Percentiles rank a stretch among this genome's conserved stretches.
Conservation (phyloP, 1,284 basidiomycete genomes). For the Anthracocystis panici-leucophaei region DNA sequence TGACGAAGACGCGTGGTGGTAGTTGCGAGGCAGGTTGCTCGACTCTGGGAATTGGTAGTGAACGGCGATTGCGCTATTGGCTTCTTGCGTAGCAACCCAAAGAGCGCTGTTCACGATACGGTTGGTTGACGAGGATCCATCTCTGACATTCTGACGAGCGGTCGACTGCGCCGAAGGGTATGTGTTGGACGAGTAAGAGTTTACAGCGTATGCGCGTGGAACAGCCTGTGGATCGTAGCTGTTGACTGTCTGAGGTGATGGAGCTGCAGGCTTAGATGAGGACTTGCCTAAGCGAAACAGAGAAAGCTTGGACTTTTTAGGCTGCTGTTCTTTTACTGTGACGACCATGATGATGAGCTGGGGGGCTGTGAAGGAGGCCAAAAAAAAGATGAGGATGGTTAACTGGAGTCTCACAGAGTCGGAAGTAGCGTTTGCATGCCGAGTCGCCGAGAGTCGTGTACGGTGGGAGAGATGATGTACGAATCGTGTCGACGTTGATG, state of each 20-base stretch:
- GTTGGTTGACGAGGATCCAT: neutral
- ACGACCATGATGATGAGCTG: conserved; percentile 29
- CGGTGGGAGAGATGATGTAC: no score
- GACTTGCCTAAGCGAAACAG: conserved; percentile 47
- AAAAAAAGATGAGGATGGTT: neutral
- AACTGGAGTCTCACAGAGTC: neutral
- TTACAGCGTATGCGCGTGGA: neutral
- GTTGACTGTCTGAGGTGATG: neutral
- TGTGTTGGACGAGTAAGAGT: no score
- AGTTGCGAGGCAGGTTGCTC: neutral
- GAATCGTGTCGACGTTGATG: no score
- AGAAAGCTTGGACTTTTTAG: conserved; percentile 47
- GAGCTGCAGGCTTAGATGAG: neutral
- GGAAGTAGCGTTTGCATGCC: neutral
- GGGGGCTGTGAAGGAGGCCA: neutral
- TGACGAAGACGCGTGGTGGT: conserved; percentile 9
- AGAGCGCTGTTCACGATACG: conserved; percentile 2
- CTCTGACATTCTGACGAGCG: neutral
- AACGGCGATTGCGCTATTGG: neutral
- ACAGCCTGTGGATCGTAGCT: neutral
- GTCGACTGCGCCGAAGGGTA: neutral
- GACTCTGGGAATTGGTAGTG: conserved; percentile 22
- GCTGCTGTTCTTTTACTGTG: conserved; percentile 17
- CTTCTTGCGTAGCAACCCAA: conserved; percentile 6
- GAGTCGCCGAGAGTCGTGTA: neutral